Base-by-base conservation (phyloP, 768 basidiomycete genomes). In the Leccinum uliginosum region DNA sequence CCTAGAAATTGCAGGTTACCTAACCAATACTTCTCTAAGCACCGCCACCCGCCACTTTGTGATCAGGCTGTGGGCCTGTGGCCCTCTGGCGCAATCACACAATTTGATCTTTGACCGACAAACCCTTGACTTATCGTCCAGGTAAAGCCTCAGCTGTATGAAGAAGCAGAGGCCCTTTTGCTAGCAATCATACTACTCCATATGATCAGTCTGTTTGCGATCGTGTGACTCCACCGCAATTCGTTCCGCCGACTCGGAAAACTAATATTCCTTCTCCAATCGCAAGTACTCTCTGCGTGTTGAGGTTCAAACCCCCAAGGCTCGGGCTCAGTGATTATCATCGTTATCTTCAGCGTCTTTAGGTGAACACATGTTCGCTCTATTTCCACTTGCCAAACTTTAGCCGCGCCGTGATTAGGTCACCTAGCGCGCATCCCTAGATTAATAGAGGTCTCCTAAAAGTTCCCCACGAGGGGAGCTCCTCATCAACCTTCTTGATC, bases 331-430 rank as follows among this genome's bases (percentile, higher is more conserved):
- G n/a, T 38, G 17, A n/a, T 38, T 38, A 43, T 43, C 40, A 19
- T 51, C 51, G 58, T 48, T 62, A 66, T 66, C 65, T 56, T 49
- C 52, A 48, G 62, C 64, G 54, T 35, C 56, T 50, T 55, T 47
- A 27, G 34, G 11, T 32, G 26, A 12, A 27, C 63, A 60, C 58
- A 26, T 56, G 51, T 3, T 32, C 34, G 6, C 24, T 21, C 26
- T 24, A 60, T 60, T 23, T 47, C 50, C 49, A 47, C 44, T n/a
- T 23, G 57, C 48, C 61, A 51, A 34, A 19, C 24, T 48, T 38
- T 54, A 61, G 54, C 43, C 59, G 55, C 53, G 9, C 24, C 34
- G n/a, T n/a, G n/a, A 56, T 59, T 55, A 55, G 26, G 19, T 30
- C n/a, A 14, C 47, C 48, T 8, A 19, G 3, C 23, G 6, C 17